Evolutionary conservation across 352 stramenopile genomes (phyloP), one percentile per base, ranked within the genome.

Genomic region (Phytopythium sindhum): DNA sequence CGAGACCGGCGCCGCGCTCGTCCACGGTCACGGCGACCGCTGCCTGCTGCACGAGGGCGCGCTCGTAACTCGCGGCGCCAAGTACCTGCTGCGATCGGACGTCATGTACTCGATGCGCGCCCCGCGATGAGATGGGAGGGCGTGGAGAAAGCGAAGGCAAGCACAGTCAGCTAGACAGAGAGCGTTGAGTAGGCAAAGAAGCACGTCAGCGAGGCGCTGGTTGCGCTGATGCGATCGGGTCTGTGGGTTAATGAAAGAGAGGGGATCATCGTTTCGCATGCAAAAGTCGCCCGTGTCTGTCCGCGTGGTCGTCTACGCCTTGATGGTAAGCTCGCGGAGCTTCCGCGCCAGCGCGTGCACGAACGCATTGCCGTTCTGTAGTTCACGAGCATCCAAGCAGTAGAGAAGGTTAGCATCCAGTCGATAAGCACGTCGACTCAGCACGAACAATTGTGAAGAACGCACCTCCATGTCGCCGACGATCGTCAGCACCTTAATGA

Each of bases 1-100:
- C 0, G 72, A 90, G 68, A 92, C 81, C 0, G 83, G 86, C n/a
- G 72, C 74, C 3, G 86, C 78, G 33, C 79, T 92, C 3, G 70
- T 94, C 12, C 85, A 94, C 47, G 83, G 83, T 51, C 85, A 92
- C 51, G 83, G 80, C 26, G 86, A 94, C 48, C 77, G 72, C 6
- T 92, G 83, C 66, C 68, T 94, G 65, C 70, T 91, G 48, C 85
- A 94, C 64, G 85, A 94, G 75, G 85, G 85, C 23, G 80, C 83
- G 9, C 63, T 79, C 21, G 80, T 92, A 26, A 81, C 75, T 15
- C 63, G 64, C 35, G 83, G 85, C 54, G 78, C 65, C 14, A 94
- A 94, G 63, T 92, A 92, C 58, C 59, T 94, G 15, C 64, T 92
- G 15, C 84, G 86, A 24, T 87, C 83, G 0, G 85, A 94, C 73